Conservation (phyloP, 2,329 filamentous ascomycete genomes). For the Teratosphaeria viscida region DNA sequence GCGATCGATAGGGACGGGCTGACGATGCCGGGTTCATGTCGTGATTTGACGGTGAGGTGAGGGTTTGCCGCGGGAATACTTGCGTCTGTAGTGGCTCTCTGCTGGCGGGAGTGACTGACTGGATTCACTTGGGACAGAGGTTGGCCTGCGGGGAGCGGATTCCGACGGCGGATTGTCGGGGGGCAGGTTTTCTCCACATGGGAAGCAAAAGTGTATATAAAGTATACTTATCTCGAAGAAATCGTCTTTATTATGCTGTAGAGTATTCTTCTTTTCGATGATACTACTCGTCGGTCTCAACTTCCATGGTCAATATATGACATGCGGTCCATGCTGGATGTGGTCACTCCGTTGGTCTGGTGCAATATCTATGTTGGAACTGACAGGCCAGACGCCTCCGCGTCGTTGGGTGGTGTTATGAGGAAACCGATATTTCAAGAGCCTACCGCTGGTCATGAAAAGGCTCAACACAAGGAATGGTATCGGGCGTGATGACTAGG, state of each 20-base stretch:
- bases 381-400: background rate
- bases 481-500: background rate
- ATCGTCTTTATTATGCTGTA: background rate
- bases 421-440: background rate
- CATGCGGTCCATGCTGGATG: no score
- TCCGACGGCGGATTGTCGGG: background rate
- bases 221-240: background rate
- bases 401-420: background rate
- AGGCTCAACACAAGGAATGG: no score
- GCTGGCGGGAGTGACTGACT: background rate
- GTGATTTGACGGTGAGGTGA: background rate
- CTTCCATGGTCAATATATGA: no score
- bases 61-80: background rate
- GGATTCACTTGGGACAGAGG: no score
- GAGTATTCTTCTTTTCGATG: background rate
- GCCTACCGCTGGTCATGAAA: background rate
- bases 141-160: background rate
- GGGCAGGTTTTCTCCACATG: background rate
- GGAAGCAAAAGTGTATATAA: background rate
- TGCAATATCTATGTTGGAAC: background rate
- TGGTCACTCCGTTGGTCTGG: no score
- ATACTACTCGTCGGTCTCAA: background rate
- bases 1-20: slow-evolving; percentile 30
- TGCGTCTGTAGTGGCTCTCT: background rate
- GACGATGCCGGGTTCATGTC: background rate